Evolutionary conservation across 441 rosid genomes (phyloP), one percentile per base, ranked within the genome.

Genomic region (Lagerstroemia fauriei): DNA sequence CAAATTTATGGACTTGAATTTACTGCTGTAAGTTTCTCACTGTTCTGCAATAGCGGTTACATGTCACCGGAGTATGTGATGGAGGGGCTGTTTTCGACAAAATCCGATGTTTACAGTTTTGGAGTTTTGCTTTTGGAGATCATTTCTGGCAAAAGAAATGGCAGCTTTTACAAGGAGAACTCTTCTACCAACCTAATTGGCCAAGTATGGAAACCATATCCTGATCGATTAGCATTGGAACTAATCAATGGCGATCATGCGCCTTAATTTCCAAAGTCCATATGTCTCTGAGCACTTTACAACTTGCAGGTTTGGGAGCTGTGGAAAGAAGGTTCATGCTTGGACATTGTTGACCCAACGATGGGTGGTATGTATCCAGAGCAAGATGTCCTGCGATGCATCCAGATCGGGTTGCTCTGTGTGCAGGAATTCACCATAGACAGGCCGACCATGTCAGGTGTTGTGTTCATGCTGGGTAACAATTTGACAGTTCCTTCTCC

Each of bases 31-130:
- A 63, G 12, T 18, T 48, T 16, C 18, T 34, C 77, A 56, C 41
- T 57, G 71, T 48, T 18, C 41, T 80, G 76, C 31, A 72, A 82
- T 84, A 95, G 95, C 25, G 97, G 94, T 9, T 95, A 95, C 78
- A 95, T 95, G 94, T 89, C 95, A 20, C 98, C 95, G 0, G 97
- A 95, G 66, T 95, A 95, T 71, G 95, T 94, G 46, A 90, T 91
- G 88, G 94, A 93, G 8, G 97, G 98, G 3, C 84, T 80, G 11
- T 95, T 91, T 84, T 95, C 98, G 0, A 75, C 75, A 17, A 94
- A 94, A 76, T 95, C 96, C 0, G 97, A 94, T 76, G 94, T 91
- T 50, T 95, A 92, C 75, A 89, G 97, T 80, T 95, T 94, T 0
- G 96, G 96, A 12, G 94, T 94, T 24, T 50, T 95, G 81, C 85